phyloP scores from a whole-genome alignment of 225 moss, liverwort and hornwort species.

The Takakia lepidozioides region DNA sequence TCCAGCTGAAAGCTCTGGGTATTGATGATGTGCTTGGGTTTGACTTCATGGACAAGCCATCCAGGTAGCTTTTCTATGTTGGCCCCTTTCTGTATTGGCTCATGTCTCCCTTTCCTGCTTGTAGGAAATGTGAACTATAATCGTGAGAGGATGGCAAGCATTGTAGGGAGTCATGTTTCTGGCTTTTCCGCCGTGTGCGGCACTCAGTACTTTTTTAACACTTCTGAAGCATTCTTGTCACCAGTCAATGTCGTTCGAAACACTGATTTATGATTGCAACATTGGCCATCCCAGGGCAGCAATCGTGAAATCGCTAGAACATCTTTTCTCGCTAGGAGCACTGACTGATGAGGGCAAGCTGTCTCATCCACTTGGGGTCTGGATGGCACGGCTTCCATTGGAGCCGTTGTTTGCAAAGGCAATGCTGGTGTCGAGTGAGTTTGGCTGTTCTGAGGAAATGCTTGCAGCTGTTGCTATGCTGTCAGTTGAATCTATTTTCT shows the following conservation, averaged over 20 bases:
- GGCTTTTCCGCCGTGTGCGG: too few relatives aligned
- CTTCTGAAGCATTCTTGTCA: too few relatives aligned
- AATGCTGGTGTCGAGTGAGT: conserved; percentile 69
- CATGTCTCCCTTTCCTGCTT: too few relatives aligned
- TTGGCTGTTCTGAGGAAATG: conserved; percentile 97
- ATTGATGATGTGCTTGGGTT: conserved; percentile 90
- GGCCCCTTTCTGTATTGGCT: too few relatives aligned
- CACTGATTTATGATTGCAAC: too few relatives aligned
- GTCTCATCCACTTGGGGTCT: conserved; percentile 68
- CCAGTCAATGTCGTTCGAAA: too few relatives aligned
- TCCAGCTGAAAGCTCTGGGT: conserved; percentile 96
- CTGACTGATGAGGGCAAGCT: conserved; percentile 82
- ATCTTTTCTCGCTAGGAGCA: conserved; percentile 86
- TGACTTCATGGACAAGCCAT: conserved; percentile 98
- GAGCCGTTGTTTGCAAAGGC: conserved; percentile 95
- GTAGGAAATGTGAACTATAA: too few relatives aligned
- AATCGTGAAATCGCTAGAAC: conserved; percentile 90
- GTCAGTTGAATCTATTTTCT: conserved; percentile 91
- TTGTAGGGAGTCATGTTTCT: too few relatives aligned
- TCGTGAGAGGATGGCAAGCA: too few relatives aligned
- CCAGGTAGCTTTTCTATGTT: conserved; percentile 54
- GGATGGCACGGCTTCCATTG: conserved; percentile 88
- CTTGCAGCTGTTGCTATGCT: conserved; percentile 89
- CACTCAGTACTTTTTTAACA: too few relatives aligned
- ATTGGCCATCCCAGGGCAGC: conserved; percentile 45